phyloP scores from a whole-genome alignment of 805 yeast species.

The Saturnispora sekii region DNA sequence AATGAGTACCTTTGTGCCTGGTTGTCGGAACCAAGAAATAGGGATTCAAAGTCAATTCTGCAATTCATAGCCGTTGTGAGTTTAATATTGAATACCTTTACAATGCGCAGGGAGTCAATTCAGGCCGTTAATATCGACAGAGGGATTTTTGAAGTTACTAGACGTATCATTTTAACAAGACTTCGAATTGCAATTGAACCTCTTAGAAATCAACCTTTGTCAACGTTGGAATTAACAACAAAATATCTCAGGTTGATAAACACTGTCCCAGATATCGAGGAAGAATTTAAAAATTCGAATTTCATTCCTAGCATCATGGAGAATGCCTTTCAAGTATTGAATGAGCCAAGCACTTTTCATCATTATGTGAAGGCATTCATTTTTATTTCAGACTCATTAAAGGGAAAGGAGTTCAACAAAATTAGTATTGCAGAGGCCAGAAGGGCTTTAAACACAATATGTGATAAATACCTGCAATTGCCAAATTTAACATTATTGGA shows the following conservation, averaged over 20 bases:
- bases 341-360: background rate
- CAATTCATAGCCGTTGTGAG: conserved; percentile 1
- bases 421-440: background rate
- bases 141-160: conserved; percentile 1
- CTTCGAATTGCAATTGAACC: background rate
- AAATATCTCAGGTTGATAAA: conserved; percentile 4
- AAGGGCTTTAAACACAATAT: background rate
- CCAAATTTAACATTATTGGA: conserved; percentile 1
- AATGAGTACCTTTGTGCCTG: background rate
- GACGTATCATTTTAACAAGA: conserved; percentile 1
- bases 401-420: background rate
- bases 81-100: background rate
- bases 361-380: conserved; percentile 5
- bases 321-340: background rate
- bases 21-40: background rate
- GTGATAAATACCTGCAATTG: background rate
- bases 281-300: background rate
- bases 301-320: background rate
- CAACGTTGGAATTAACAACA: conserved; percentile 5
- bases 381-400: conserved; percentile 1
- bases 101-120: background rate
- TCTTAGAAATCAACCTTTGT: background rate
- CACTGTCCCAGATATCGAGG: background rate
- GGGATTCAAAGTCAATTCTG: background rate
- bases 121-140: background rate